Conservation (phyloP, 2,329 filamentous ascomycete genomes). For the Endoconidiophora laricicola region DNA sequence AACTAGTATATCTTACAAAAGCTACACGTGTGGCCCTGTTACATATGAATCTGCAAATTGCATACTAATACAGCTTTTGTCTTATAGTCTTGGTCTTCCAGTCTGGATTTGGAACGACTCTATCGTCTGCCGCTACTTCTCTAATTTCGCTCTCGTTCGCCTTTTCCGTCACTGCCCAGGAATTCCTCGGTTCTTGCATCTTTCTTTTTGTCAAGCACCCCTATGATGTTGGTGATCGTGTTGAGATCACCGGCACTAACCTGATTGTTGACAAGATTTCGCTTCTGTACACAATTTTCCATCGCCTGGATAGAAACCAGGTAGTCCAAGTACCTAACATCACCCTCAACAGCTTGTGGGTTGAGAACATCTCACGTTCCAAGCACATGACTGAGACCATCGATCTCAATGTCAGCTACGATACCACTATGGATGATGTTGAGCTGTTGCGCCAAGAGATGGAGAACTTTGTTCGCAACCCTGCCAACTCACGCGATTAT, state of each 20-base stretch:
- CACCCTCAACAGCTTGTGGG: slow-evolving; percentile 77
- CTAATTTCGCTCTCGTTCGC: slow-evolving; percentile 93
- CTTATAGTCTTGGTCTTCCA: slow-evolving; percentile 69
- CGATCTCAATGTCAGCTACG: slow-evolving; percentile 64
- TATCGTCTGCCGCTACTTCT: slow-evolving; percentile 80
- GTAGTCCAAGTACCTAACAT: slow-evolving; percentile 73
- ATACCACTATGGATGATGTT: slow-evolving; percentile 78
- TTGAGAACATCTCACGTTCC: slow-evolving; percentile 84
- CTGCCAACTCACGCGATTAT: slow-evolving; percentile 85
- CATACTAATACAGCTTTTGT: neutral
- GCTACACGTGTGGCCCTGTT: neutral
- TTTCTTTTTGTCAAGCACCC: slow-evolving; percentile 98
- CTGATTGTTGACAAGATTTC: slow-evolving; percentile 88
- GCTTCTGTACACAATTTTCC: slow-evolving; percentile 82
- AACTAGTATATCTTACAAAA: neutral
- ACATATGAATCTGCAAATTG: no score
- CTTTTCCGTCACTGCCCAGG: slow-evolving; percentile 79
- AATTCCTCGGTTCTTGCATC: slow-evolving; percentile 95
- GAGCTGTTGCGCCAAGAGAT: slow-evolving; percentile 73
- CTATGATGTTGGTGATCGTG: slow-evolving; percentile 86
- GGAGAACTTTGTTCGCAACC: slow-evolving; percentile 63
- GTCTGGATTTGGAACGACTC: slow-evolving; percentile 64
- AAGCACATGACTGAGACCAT: slow-evolving; percentile 83
- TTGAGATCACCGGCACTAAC: slow-evolving; percentile 50
- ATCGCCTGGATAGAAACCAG: slow-evolving; percentile 66